A percentile compares a stretch with the other conserved stretches of the same genome.
Evolutionary conservation across 805 yeast genomes (phyloP).

Genomic region (Lipomyces kockii): DNA sequence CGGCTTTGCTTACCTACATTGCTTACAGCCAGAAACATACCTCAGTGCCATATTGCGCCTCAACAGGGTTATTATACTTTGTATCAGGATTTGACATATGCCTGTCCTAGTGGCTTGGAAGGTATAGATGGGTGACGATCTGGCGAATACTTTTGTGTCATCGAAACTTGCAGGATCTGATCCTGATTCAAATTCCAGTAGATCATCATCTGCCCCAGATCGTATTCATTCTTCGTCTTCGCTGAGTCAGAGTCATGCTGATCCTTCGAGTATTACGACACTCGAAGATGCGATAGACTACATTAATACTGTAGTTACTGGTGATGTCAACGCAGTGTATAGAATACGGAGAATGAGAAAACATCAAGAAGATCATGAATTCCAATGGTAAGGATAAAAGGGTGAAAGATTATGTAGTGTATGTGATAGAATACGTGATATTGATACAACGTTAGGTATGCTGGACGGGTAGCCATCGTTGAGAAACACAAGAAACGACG

Average conservation of each 20-base stretch:
- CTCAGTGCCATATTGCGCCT: too few relatives aligned
- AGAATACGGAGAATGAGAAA: slow-evolving; percentile 22
- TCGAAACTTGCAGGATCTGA: background rate
- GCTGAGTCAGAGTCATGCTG: background rate
- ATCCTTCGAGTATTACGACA: slow-evolving; percentile 19
- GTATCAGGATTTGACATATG: background rate
- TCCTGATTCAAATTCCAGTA: background rate
- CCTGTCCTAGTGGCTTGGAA: background rate
- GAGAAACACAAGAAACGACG: slow-evolving; percentile 22
- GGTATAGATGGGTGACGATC: background rate
- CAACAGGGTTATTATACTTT: too few relatives aligned
- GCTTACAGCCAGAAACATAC: too few relatives aligned
- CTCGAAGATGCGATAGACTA: slow-evolving; percentile 19
- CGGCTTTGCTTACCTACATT: too few relatives aligned
- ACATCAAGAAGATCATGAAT: slow-evolving; percentile 33
- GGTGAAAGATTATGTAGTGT: background rate
- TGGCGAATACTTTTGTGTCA: background rate
- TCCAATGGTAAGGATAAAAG: slow-evolving; percentile 21
- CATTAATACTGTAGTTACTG: slow-evolving; percentile 3
- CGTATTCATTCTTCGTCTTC: background rate
- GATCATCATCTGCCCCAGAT: background rate
- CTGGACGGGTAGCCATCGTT: slow-evolving; percentile 20
- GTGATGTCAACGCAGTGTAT: background rate
- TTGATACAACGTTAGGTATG: slow-evolving; percentile 17
- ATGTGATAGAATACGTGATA: background rate